These are phyloP conservation scores for Aspergillus pseudoglaucus DNA, from an alignment of 2,329 filamentous ascomycete species.

Conservation along the genomic window DNA sequence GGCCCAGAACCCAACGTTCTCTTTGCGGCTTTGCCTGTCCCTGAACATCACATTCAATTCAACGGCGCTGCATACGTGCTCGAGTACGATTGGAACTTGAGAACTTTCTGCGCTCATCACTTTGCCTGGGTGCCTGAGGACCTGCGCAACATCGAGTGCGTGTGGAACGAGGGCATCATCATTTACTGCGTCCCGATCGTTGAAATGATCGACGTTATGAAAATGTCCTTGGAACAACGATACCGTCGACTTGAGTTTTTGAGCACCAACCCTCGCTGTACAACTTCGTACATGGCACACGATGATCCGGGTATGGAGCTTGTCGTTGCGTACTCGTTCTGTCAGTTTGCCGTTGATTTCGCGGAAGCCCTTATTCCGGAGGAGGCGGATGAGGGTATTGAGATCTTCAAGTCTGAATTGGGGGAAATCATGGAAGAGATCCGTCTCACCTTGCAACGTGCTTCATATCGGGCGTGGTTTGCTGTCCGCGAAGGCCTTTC, in stretches of 20 bases:
- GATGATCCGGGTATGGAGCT: conserved; percentile 27
- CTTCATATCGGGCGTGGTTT: conserved; percentile 25
- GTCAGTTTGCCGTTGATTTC: conserved; percentile 25
- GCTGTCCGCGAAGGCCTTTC: conserved; percentile 13
- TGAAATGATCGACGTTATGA: neutral
- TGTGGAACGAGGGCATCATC: conserved; percentile 21
- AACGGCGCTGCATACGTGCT: conserved; percentile 20
- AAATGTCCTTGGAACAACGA: conserved; percentile 13
- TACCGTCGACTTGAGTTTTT: conserved; percentile 20
- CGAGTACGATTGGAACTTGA: conserved; percentile 18
- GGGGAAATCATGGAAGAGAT: conserved; percentile 15
- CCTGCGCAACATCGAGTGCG: conserved; percentile 17
- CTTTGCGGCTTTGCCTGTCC: conserved; percentile 19
- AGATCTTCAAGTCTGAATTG: conserved; percentile 6
- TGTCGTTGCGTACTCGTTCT: conserved; percentile 22
- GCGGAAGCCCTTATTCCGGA: conserved; percentile 15
- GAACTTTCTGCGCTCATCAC: conserved; percentile 18
- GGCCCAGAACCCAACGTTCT: conserved; percentile 13
- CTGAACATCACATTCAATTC: conserved; percentile 10
- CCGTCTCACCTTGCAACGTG: conserved; percentile 18
- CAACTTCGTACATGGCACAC: conserved; percentile 7
- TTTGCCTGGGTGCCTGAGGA: conserved; percentile 19
- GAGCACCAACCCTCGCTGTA: conserved; percentile 14
- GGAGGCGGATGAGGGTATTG: neutral
- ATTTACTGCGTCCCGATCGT: conserved; percentile 17